These are phyloP conservation scores for Blastobotrys indianensis DNA, from an alignment of 1,139 yeast species.

Conservation along the genomic window DNA sequence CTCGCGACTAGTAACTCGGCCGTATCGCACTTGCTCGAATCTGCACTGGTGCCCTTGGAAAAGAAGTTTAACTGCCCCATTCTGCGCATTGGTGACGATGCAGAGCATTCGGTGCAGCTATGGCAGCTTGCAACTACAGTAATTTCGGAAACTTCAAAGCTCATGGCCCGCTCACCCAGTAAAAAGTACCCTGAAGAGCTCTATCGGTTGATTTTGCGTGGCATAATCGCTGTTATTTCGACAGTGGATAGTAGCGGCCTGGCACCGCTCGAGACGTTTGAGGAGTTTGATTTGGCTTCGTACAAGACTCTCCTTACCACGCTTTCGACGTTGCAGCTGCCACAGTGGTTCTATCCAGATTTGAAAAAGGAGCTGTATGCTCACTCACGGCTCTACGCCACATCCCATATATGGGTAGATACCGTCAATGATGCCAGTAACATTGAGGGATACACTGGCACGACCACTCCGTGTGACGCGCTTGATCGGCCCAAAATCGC, in stretches of 20 bases:
- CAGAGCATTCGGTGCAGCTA: conserved; percentile 20
- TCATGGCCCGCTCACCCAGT: background rate
- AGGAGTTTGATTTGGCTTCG: conserved; percentile 44
- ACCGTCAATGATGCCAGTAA: conserved; percentile 31
- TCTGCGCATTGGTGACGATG: conserved; percentile 8
- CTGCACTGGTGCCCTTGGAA: conserved; percentile 19
- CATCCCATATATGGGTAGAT: conserved; percentile 21
- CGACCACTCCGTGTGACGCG: background rate
- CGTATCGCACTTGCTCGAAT: conserved; percentile 31
- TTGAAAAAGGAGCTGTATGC: conserved; percentile 44
- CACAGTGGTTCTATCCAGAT: conserved; percentile 36
- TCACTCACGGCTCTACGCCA: conserved; percentile 5
- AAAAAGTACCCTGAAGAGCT: conserved; percentile 28
- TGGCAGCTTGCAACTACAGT: conserved; percentile 31
- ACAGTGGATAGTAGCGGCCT: conserved; percentile 12
- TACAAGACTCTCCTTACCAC: conserved; percentile 46
- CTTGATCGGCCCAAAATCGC: conserved; percentile 32
- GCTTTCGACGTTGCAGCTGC: conserved; percentile 24
- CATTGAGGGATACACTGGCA: background rate
- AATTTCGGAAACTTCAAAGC: conserved; percentile 19
- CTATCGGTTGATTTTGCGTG: conserved; percentile 42
- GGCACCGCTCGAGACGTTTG: conserved; percentile 33
- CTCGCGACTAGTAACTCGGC: conserved; percentile 44
- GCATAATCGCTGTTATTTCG: conserved; percentile 40
- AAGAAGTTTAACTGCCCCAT: conserved; percentile 24